Evolutionary conservation across 2,329 filamentous ascomycete species (phyloP), one percentile per base, ranked within the genome.

Genomic region (Fusarium succisae): DNA sequence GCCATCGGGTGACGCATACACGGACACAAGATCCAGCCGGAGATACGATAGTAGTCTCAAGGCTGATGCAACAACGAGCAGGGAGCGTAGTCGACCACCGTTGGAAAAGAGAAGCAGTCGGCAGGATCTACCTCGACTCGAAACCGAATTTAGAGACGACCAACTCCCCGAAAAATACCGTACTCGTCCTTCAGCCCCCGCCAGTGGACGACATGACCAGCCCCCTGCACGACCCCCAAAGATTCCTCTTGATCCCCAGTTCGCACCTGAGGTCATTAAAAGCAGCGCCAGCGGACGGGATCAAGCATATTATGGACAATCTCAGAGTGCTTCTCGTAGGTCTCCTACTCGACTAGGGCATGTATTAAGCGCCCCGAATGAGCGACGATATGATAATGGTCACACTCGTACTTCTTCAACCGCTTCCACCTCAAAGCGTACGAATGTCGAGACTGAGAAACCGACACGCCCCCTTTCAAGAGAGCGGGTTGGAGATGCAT

Each of bases 211-310:
- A 8, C 76, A 80, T 28, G 80, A 82, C 11, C 81, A 82, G 39
- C 77, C 78, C 13, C 72, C 80, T 32, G 57, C 80, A 72, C 71
- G 75, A 47, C 68, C 79, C 24, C 77, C 81, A 38, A 76, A 75
- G 38, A 63, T 78, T 51, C 63, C 75, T 11, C 80, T 80, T 10
- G 82, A 85, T 47, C 79, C 78, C 2, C 78, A 82, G 32, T 72
- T 86, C 11, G 84, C 85, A 2, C 86, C 87, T 1, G 80, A 85
- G 6, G 78, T 85, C 5, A 83, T 84, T 35, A 86, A 83, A 56
- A 82, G 83, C 39, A 80, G 82, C 2, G 78, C 82, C 17, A 81
- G 80, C 8, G 82, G 85, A 9, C 83, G 86, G 6, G 86, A 88
- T 44, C 83, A 84, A 59, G 76, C 79, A 1, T 86, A 87, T 58